Percentiles rank a stretch among this genome's conserved stretches.
phyloP scores from a whole-genome alignment of 352 stramenopile genomes.

The Globisporangium echinulatum region DNA sequence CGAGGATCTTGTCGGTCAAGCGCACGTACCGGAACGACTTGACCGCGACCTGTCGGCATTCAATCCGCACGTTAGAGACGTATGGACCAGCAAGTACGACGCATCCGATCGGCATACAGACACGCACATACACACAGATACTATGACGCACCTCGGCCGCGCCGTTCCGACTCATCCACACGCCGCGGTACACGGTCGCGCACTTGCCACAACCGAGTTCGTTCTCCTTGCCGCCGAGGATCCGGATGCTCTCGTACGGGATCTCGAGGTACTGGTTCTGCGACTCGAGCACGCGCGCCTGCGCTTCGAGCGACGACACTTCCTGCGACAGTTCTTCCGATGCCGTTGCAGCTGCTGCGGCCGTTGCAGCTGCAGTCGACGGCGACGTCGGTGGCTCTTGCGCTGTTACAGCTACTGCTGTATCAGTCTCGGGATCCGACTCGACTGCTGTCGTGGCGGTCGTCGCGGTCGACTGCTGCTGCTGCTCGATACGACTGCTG shows the following conservation, averaged over 20 bases:
- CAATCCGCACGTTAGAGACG: background rate
- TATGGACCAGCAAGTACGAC: background rate
- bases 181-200: constrained; percentile 79
- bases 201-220: constrained; percentile 82
- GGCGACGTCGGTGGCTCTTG: constrained; percentile 36
- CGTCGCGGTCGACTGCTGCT: constrained; percentile 5
- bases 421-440: background rate
- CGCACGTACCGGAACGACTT: constrained; percentile 85
- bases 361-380: background rate
- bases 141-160: constrained; percentile 50
- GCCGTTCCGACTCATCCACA: constrained; percentile 83
- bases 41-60: constrained; percentile 48
- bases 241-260: constrained; percentile 82
- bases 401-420: constrained; percentile 19
- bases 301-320: constrained; percentile 65
- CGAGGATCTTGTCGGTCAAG: constrained; percentile 84
- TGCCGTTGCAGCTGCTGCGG: constrained; percentile 20
- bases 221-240: constrained; percentile 83
- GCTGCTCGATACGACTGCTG: constrained; percentile 4
- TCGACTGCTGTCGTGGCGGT: background rate
- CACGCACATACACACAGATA: constrained; percentile 1
- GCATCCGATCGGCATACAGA: no score
- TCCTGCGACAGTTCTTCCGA: constrained; percentile 48
- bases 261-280: constrained; percentile 87
- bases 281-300: constrained; percentile 75